Evolutionary conservation across 352 stramenopile species (phyloP), one percentile per base, ranked within the genome.

Genomic region (Blastocystis sp.): DNA sequence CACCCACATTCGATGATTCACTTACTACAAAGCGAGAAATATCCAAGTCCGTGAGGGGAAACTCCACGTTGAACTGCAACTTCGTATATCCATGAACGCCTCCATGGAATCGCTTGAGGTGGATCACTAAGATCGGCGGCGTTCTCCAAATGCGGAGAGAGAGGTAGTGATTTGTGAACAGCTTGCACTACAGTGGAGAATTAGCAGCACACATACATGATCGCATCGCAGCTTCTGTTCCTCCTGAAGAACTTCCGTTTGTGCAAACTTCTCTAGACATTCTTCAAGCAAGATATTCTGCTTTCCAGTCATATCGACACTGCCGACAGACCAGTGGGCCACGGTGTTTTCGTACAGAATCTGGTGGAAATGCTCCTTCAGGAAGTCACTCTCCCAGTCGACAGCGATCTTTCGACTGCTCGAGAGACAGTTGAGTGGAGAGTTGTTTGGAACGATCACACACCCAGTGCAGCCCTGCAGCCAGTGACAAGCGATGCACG

Each of bases 71-170:
- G 89, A 98, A 95, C 41, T 97, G 93, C 69, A 98, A 92, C 91
- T 99, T 99, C 87, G 95, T 92, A 37, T 43, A 77, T 90, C 93
- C 92, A 29, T 94, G 92, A 89, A 96, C 92, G n/a, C 96, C 98
- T 79, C 95, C 98, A 87, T 98, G 96, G 90, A 99, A 99, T 13
- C 97, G 94, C 90, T 99, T 99, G 18, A 99, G 92, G 64, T 99
- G 96, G 79, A 99, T 98, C 37, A 98, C 97, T 2, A 99, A 91
- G 66, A 99, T 90, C 0, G 96, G 96, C 53, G 97, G 97, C 50
- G 98, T 91, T 39, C 96, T 93, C 96, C 96, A 99, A 0, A 99
- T 90, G 87, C 97, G 95, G 93, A 98, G 98, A 47, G 95, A 96
- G 90, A 98, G 98, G 9, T 94, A 98, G 90, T 94, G 91, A 29